Evolutionary conservation across 768 basidiomycete species (phyloP), one percentile per base, ranked within the genome.

Genomic region (Ephemerocybe angulata): DNA sequence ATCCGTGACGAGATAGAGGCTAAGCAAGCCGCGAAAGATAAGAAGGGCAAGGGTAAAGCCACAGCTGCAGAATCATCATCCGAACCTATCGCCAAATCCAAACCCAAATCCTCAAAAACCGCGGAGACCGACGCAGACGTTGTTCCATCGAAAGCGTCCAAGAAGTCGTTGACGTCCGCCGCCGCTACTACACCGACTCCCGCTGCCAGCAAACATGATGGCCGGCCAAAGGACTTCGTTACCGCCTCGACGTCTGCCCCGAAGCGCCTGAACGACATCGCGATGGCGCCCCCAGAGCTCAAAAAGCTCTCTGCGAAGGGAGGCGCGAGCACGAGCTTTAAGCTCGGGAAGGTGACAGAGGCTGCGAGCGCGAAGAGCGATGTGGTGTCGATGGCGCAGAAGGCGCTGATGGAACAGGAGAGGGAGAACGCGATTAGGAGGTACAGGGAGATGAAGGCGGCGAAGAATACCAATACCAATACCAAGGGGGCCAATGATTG

Each of bases 331-430:
- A 41, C 58, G 5, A 29, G 30, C 3, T 11, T 24, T 33, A 55
- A 55, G 37, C 25, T 50, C 3, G 56, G 57, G 11, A 58, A 28
- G 10, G n/a, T 17, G 11, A 17, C 61, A 30, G 62, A 62, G 37
- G 58, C 62, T 42, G 58, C 58, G 28, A 62, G 63, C 55, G 71
- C 75, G 62, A 64, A 58, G 35, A 71, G 79, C 10, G 78, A 77
- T 2, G 76, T 88, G 7, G 60, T 91, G 28, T 86, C 85, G 27
- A 84, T 90, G 80, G 83, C 86, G 13, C 88, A 90, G 71, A 85
- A 82, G 65, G 75, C 76, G 5, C 83, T 88, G 83, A 83, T 93
- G 81, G 87, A 87, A 62, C 74, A 76, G 50, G 89, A 91, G 67
- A 76, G 90, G 58, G 84, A 87, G 61, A 84, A 79, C 56, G 87